Base-by-base conservation (phyloP, 2,329 filamentous ascomycete species). In the Calycina marina region DNA sequence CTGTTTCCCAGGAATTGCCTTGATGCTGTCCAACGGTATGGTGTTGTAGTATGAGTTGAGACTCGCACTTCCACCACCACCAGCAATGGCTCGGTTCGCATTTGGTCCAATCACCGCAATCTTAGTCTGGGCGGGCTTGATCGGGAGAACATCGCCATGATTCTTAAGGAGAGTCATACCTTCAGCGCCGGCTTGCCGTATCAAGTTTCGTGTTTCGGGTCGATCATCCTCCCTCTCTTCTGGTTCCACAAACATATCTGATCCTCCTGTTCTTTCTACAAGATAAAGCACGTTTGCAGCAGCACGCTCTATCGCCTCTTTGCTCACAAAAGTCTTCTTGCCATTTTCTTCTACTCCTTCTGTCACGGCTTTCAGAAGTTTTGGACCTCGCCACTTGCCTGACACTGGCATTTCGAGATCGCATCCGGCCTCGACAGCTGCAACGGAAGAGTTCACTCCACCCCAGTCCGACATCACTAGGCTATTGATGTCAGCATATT, bases 41-140 rank as follows among this genome's bases (percentile, higher is more conserved):
- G 71, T 74, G 41, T 62, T 72, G 51, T 79, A 79, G 52, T 79
- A 78, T 0, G 75, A 72, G 48, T 77, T 77, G 29, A 79, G 55
- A 40, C 69, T 75, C 12, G 75, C 74, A 45, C 73, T 78, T 30
- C 75, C 74, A 25, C 74, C 74, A 30, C 75, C 74, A 11, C 69
- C 70, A n/a, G 70, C 72, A 40, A 79, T 76, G 1, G 73, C 68
- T 34, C 72, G 59, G 48, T 77, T 75, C 13, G 72, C 72, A 39
- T 79, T 78, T 1, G 73, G 73, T 0, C 74, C 74, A 31, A 79
- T 77, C 37, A 78, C 62, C 3, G 73, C 74, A 35, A 79, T 63
- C 47, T 65, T 76, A 35, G 62, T 63, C 11, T 63, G 65, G 15
- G 59, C 59, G 5, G 60, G 52, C 38, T 64, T 60, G 37, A 78